These are phyloP conservation scores for Alternaria sp. DNA, from an alignment of 2,329 filamentous ascomycete genomes.

Conservation along the genomic window DNA sequence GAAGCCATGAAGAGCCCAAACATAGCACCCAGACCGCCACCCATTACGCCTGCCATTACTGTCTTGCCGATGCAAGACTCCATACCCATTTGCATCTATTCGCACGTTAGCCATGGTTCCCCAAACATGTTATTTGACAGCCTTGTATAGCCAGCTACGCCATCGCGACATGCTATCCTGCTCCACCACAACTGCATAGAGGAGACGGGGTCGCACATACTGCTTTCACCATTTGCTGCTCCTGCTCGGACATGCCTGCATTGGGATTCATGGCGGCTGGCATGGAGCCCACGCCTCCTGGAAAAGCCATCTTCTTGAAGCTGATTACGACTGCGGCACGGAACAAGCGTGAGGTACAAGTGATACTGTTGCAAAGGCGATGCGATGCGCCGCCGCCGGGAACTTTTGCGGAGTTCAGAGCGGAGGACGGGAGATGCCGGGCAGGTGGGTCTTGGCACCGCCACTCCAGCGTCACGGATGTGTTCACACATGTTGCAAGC, in stretches of 20 bases:
- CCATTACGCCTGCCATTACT: slow-evolving; percentile 87
- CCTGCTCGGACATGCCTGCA: slow-evolving; percentile 52
- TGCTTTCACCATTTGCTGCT: slow-evolving; percentile 57
- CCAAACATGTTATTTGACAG: neutral
- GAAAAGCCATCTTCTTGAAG: slow-evolving; percentile 37
- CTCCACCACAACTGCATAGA: neutral
- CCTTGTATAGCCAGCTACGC: neutral
- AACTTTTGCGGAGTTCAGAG: slow-evolving; percentile 45
- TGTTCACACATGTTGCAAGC: neutral
- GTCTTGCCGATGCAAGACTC: slow-evolving; percentile 92
- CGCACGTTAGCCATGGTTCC: slow-evolving; percentile 6
- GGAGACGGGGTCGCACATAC: slow-evolving; percentile 31
- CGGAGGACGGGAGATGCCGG: slow-evolving; percentile 43
- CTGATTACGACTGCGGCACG: neutral
- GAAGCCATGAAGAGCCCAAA: slow-evolving; percentile 99
- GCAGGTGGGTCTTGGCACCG: slow-evolving; percentile 24
- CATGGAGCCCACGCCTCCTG: slow-evolving; percentile 32
- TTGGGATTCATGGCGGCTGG: slow-evolving; percentile 41
- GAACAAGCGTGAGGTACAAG: neutral
- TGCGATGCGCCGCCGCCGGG: slow-evolving; percentile 18
- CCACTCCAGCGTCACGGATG: neutral
- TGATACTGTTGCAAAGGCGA: slow-evolving; percentile 12
- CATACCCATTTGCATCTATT: slow-evolving; percentile 81
- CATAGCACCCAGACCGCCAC: slow-evolving; percentile 89
- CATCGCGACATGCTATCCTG: neutral